Evolutionary conservation across 495 filamentous ascomycete species (phyloP).

Genomic region (Talaromyces adpressus): DNA sequence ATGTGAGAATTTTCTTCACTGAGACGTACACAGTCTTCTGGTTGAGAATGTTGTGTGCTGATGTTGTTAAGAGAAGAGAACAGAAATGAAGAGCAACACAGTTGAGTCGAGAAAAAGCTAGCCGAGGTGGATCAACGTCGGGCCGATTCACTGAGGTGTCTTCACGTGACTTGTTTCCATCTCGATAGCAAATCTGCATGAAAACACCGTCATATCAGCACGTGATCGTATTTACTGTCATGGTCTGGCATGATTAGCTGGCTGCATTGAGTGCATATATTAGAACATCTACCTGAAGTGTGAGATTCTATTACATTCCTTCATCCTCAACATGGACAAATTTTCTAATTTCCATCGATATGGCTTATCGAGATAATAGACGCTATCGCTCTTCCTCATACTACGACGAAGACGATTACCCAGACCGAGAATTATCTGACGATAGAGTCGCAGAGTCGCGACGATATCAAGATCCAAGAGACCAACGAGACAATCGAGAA

Average conservation of each 20-base stretch:
- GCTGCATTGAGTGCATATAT: not conserved
- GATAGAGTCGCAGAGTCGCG: not conserved
- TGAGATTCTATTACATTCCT: not conserved
- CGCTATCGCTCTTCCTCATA: not conserved
- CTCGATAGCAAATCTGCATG: not conserved
- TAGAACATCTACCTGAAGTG: not conserved
- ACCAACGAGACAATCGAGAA: not conserved
- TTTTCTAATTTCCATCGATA: not conserved
- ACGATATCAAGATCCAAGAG: not conserved
- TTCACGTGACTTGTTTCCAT: not conserved
- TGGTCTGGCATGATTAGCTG: not conserved
- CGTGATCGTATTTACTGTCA: constrained; percentile 1
- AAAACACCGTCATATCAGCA: constrained; percentile 1
- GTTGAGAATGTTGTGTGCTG: not conserved
- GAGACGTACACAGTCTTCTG: constrained; percentile 6
- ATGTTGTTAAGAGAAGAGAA: constrained; percentile 1
- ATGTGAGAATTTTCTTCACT: constrained; percentile 9
- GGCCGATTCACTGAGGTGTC: not conserved
- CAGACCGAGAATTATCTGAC: constrained; percentile 4
- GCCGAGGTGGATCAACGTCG: constrained; percentile 8
- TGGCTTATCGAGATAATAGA: constrained; percentile 5
- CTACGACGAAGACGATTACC: constrained; percentile 2
- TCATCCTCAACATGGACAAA: constrained; percentile 1
- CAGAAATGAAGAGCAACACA: not conserved
- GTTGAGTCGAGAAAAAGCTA: not conserved